Evolutionary conservation across 352 stramenopile genomes (phyloP).

Genomic region (Phytophthora syringae): DNA sequence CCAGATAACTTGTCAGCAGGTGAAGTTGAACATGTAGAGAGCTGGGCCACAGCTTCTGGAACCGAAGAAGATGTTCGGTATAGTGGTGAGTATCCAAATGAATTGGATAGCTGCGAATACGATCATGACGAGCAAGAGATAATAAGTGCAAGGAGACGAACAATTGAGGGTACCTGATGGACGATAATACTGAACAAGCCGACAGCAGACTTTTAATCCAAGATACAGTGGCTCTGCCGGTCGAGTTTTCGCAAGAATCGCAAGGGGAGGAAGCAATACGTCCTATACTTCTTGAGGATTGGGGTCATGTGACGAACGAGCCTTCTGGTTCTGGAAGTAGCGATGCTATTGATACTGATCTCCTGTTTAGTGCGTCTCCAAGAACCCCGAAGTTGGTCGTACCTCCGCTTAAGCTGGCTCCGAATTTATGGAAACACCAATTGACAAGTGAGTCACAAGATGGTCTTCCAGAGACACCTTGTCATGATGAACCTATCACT

Average conservation of each 20-base stretch:
- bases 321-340: background rate
- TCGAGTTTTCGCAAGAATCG: background rate
- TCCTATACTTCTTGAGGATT: background rate
- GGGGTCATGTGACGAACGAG: background rate
- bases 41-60: background rate
- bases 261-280: background rate
- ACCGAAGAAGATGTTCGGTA: background rate
- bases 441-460: conserved; percentile 4
- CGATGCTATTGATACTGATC: background rate
- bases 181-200: conserved; percentile 11
- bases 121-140: background rate
- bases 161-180: conserved; percentile 16
- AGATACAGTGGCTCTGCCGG: background rate
- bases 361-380: background rate
- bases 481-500: background rate
- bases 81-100: background rate
- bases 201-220: background rate
- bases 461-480: background rate
- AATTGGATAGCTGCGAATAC: no score
- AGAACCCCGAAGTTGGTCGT: conserved; percentile 12
- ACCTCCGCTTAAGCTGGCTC: conserved; percentile 25
- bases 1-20: background rate
- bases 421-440: conserved; percentile 21
- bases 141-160: background rate
- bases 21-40: background rate